A percentile compares a stretch with the other conserved stretches of the same genome.
Evolutionary conservation across 2,329 filamentous ascomycete genomes (phyloP).

Genomic region (Ophiostoma angusticollis): DNA sequence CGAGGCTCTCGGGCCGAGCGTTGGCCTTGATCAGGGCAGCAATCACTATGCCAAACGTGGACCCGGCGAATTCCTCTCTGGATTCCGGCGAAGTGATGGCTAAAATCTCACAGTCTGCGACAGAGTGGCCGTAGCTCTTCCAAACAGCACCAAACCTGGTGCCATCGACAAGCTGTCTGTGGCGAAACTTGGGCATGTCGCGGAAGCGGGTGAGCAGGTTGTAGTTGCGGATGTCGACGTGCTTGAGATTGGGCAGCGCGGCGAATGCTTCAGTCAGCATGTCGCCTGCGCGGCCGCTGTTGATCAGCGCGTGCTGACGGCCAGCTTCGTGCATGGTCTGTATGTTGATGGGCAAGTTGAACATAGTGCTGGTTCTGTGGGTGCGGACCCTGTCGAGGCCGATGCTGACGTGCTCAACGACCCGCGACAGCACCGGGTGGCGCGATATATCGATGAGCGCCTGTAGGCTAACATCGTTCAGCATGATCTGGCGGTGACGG

Average conservation of each 20-base stretch:
- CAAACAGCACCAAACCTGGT: slow-evolving; percentile 26
- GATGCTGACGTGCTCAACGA: slow-evolving; percentile 36
- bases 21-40: slow-evolving; percentile 29
- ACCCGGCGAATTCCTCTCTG: too few species aligned
- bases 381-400: slow-evolving; percentile 24
- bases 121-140: too few species aligned
- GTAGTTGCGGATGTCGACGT: slow-evolving; percentile 47
- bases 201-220: slow-evolving; percentile 34
- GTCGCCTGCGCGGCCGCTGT: slow-evolving; percentile 34
- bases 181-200: too few species aligned
- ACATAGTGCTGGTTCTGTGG: not conserved
- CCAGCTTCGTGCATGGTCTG: not conserved
- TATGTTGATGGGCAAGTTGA: not conserved
- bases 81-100: too few species aligned
- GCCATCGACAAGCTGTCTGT: too few species aligned
- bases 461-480: slow-evolving; percentile 42
- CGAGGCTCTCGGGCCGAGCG: slow-evolving; percentile 28
- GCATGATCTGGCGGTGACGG: slow-evolving; percentile 51
- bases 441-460: slow-evolving; percentile 39
- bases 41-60: slow-evolving; percentile 30
- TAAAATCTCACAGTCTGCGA: too few species aligned
- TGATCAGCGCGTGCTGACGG: slow-evolving; percentile 22
- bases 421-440: slow-evolving; percentile 27
- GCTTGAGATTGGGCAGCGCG: slow-evolving; percentile 40
- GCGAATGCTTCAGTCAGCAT: slow-evolving; percentile 45